phyloP scores from a whole-genome alignment of 2,329 filamentous ascomycete genomes.

The Paracoccidioides brasiliensis region DNA sequence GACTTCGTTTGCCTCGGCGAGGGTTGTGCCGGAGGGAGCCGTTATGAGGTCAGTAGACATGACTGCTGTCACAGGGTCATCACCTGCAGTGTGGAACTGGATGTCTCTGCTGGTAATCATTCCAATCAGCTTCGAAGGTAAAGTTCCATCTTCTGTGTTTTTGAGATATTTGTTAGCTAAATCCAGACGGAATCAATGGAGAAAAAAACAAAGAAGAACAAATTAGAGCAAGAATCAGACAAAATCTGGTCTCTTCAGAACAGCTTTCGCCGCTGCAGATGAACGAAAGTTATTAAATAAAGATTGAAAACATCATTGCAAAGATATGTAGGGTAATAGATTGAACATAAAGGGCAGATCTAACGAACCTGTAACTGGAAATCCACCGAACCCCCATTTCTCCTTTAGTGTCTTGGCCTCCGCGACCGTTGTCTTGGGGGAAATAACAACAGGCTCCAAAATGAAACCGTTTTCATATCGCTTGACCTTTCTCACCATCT shows the following conservation, averaged over 20 bases:
- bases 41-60: conserved; percentile 96
- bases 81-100: conserved; percentile 74
- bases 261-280: conserved; percentile 82
- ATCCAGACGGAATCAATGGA: conserved; percentile 10
- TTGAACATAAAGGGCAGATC: conserved; percentile 12
- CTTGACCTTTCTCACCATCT: conserved; percentile 99
- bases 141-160: conserved; percentile 67
- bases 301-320: conserved; percentile 58
- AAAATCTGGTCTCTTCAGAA: conserved; percentile 62
- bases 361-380: conserved; percentile 89
- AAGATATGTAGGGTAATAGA: conserved; percentile 9
- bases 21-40: conserved; percentile 65
- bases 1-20: conserved; percentile 82
- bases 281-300: conserved; percentile 98
- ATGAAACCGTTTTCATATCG: conserved; percentile 99
- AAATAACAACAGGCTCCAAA: conserved; percentile 84
- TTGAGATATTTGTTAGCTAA: conserved; percentile 12
- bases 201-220: conserved; percentile 6
- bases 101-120: conserved; percentile 98
- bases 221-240: conserved; percentile 31
- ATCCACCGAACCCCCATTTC: conserved; percentile 97
- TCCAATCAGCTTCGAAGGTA: conserved; percentile 89
- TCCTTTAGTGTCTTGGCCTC: conserved; percentile 89
- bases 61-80: conserved; percentile 66
- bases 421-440: conserved; percentile 71